phyloP scores from a whole-genome alignment of 148 eudicot species.

The Polygonum aviculare region DNA sequence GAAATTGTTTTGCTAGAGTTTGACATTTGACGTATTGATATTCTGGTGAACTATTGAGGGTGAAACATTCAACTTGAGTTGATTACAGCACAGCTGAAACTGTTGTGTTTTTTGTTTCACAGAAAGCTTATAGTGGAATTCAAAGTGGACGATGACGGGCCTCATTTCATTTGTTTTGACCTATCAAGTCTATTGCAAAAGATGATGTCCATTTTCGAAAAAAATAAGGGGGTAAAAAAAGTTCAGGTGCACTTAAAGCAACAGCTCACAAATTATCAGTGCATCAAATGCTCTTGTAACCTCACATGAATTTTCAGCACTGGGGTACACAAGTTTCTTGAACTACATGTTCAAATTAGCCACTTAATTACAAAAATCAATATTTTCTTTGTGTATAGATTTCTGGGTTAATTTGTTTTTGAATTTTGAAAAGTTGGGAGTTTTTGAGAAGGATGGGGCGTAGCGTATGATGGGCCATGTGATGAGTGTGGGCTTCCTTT shows the following conservation, averaged over 20 bases:
- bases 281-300: neutral
- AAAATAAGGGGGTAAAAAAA: neutral
- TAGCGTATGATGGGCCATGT: conserved; percentile 8
- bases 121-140: neutral
- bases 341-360: neutral
- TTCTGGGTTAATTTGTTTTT: conserved; percentile 5
- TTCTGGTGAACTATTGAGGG: neutral
- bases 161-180: too few relatives aligned
- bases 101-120: neutral
- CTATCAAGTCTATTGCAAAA: too few relatives aligned
- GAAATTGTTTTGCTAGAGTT: neutral
- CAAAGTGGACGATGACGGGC: neutral
- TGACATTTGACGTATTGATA: neutral
- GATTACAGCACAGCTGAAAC: neutral
- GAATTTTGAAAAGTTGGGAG: conserved; percentile 9
- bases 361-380: neutral
- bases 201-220: neutral
- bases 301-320: neutral
- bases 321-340: neutral
- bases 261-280: neutral
- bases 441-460: neutral
- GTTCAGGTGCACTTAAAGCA: conserved; percentile 2
- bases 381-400: neutral
- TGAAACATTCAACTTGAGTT: neutral
- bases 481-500: conserved; percentile 9